Conservation (phyloP, 306 rosid genomes). For the Begonia fuchsioides region DNA sequence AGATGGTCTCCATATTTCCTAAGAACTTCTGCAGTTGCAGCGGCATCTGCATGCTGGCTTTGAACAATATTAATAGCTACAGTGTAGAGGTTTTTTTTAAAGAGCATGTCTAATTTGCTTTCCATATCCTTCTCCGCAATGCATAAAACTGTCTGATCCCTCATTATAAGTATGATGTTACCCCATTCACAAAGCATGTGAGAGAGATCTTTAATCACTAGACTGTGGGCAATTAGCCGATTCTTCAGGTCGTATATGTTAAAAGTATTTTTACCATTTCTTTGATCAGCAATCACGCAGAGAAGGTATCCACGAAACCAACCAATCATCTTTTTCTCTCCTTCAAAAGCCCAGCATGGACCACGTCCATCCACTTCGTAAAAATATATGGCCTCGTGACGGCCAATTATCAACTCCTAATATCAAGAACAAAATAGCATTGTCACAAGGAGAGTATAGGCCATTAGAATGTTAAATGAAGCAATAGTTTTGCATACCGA, state of each 20-base stretch:
- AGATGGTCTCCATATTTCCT: conserved; percentile 91
- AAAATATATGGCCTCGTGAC: conserved; percentile 91
- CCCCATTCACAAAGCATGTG: conserved; percentile 99
- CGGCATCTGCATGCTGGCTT: conserved; percentile 96
- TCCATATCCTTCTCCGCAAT: conserved; percentile 99
- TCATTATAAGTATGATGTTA: conserved; percentile 74
- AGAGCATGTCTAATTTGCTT: conserved; percentile 95
- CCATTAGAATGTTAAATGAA: conserved; percentile 3
- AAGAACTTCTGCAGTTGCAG: conserved; percentile 95
- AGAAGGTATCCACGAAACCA: conserved; percentile 97
- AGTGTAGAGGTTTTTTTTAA: conserved; percentile 83
- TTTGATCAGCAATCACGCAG: conserved; percentile 89
- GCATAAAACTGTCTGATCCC: conserved; percentile 76
- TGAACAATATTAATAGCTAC: conserved; percentile 95
- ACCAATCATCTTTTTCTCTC: conserved; percentile 83
- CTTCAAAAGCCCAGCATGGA: conserved; percentile 99
- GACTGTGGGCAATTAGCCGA: conserved; percentile 81
- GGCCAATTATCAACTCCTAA: conserved; percentile 84
- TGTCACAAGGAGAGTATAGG: conserved; percentile 3
- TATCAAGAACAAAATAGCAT: conserved; percentile 12
- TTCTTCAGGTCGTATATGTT: conserved; percentile 90
- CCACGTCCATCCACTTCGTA: conserved; percentile 99
- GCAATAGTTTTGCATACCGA: conserved; percentile 32
- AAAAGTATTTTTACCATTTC: conserved; percentile 64
- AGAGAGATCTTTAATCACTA: conserved; percentile 67